Percentiles rank a stretch among this genome's conserved stretches.
phyloP scores from a whole-genome alignment of 768 basidiomycete species.

The Tylopilus felleus region DNA sequence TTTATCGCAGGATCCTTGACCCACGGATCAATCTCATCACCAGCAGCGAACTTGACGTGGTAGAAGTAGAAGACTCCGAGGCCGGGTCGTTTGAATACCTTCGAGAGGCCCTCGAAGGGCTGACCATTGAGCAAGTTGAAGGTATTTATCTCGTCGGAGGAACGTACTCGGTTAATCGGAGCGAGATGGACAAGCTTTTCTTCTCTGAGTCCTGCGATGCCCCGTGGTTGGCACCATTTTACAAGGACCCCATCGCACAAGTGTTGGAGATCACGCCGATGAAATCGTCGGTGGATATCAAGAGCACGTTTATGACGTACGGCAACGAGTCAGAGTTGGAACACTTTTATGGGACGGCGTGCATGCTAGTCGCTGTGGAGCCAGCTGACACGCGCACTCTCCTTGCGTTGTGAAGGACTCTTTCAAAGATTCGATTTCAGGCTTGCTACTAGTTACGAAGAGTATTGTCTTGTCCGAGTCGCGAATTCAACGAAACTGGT shows the following conservation, averaged over 20 bases:
- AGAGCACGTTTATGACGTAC: neutral
- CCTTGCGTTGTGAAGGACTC: neutral
- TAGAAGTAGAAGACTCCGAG: neutral
- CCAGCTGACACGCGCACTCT: neutral
- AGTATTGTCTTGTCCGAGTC: no score
- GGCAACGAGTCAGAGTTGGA: conserved; percentile 1
- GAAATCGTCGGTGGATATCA: conserved; percentile 2
- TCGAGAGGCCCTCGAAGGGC: neutral
- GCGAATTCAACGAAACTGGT: no score
- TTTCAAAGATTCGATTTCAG: neutral
- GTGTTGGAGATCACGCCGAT: conserved; percentile 8
- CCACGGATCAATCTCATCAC: neutral
- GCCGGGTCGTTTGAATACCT: neutral
- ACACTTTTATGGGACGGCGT: conserved; percentile 11
- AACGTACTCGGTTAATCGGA: neutral
- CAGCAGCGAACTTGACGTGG: neutral
- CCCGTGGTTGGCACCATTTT: neutral
- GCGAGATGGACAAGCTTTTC: no score
- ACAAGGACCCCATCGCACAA: neutral
- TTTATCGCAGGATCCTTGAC: neutral
- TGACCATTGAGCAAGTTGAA: conserved; percentile 2
- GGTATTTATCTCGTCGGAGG: neutral
- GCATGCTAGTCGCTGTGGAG: conserved; percentile 8
- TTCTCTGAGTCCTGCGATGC: no score
- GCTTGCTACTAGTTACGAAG: neutral